Conservation (phyloP, 2,329 filamentous ascomycete genomes). For the Zalaria sp. region DNA sequence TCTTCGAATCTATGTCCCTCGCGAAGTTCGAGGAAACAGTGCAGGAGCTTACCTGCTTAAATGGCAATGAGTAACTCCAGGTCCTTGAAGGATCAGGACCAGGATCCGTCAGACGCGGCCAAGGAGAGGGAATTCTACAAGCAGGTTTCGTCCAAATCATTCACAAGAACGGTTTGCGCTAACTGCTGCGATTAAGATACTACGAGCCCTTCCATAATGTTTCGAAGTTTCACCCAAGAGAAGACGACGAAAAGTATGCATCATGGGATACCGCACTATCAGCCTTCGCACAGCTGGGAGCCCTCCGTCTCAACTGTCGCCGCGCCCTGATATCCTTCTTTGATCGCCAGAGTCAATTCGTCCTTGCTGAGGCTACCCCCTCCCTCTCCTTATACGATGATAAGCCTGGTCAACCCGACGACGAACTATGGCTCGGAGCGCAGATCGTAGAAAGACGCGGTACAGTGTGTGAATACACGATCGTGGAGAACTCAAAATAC, state of each 20-base stretch:
- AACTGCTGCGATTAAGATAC: not conserved
- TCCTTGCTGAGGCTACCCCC: slow-evolving; percentile 35
- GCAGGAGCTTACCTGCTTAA: too few species aligned
- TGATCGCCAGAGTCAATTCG: slow-evolving; percentile 34
- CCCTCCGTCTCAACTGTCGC: slow-evolving; percentile 20
- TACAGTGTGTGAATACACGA: slow-evolving; percentile 19
- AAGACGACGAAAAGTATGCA: not conserved
- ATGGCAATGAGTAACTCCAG: too few species aligned
- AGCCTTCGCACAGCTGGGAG: slow-evolving; percentile 21
- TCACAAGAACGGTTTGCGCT: too few species aligned
- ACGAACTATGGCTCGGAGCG: slow-evolving; percentile 22
- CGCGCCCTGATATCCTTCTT: slow-evolving; percentile 30
- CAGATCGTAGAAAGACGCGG: slow-evolving; percentile 18
- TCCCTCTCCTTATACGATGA: slow-evolving; percentile 23
- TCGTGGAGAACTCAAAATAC: slow-evolving; percentile 9
- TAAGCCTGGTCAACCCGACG: slow-evolving; percentile 16
- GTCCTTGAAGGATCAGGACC: too few species aligned
- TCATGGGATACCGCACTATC: slow-evolving; percentile 25
- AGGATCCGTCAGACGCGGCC: not conserved
- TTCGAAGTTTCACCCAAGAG: not conserved
- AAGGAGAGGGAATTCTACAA: slow-evolving; percentile 5
- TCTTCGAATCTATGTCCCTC: too few species aligned
- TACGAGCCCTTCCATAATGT: slow-evolving; percentile 3
- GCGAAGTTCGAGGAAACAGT: too few species aligned
- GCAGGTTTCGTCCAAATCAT: not conserved